phyloP scores from a whole-genome alignment of 2,329 filamentous ascomycete genomes.

The Didymella arachidicola region DNA sequence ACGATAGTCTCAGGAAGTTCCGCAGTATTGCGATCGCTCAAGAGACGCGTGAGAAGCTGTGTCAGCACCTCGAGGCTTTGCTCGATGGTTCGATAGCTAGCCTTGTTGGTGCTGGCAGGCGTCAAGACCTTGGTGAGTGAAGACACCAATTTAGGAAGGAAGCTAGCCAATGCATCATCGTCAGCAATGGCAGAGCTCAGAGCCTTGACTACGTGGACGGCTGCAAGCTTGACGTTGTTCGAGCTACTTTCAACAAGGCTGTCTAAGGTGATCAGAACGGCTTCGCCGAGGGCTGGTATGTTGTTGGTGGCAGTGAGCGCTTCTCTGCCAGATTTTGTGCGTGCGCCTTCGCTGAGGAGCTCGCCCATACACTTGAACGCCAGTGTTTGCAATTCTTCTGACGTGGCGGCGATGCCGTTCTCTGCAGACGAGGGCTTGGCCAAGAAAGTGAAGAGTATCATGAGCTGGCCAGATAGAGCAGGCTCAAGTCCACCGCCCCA shows the following conservation, averaged over 20 bases:
- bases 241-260: slow-evolving; percentile 71
- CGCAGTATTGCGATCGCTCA: slow-evolving; percentile 55
- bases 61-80: slow-evolving; percentile 67
- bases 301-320: slow-evolving; percentile 64
- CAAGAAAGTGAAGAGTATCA: slow-evolving; percentile 84
- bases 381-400: slow-evolving; percentile 78
- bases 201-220: slow-evolving; percentile 69
- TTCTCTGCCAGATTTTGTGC: slow-evolving; percentile 57
- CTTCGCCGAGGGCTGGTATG: slow-evolving; percentile 81
- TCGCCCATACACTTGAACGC: slow-evolving; percentile 73
- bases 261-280: slow-evolving; percentile 81
- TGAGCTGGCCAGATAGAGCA: slow-evolving; percentile 80
- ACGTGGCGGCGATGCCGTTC: slow-evolving; percentile 57
- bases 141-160: slow-evolving; percentile 88
- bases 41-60: slow-evolving; percentile 53
- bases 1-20: slow-evolving; percentile 31
- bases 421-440: slow-evolving; percentile 72
- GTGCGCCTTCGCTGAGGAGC: slow-evolving; percentile 68
- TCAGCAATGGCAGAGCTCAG: slow-evolving; percentile 73
- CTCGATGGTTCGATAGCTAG: slow-evolving; percentile 70
- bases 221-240: slow-evolving; percentile 73
- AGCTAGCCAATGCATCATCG: slow-evolving; percentile 77
- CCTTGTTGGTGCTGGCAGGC: slow-evolving; percentile 68
- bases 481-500: slow-evolving; percentile 78
- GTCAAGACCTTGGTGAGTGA: slow-evolving; percentile 78